Evolutionary conservation across 176 grass and related monocot species (phyloP), one percentile per base, ranked within the genome.

Genomic region (Guadua angustifolia): DNA sequence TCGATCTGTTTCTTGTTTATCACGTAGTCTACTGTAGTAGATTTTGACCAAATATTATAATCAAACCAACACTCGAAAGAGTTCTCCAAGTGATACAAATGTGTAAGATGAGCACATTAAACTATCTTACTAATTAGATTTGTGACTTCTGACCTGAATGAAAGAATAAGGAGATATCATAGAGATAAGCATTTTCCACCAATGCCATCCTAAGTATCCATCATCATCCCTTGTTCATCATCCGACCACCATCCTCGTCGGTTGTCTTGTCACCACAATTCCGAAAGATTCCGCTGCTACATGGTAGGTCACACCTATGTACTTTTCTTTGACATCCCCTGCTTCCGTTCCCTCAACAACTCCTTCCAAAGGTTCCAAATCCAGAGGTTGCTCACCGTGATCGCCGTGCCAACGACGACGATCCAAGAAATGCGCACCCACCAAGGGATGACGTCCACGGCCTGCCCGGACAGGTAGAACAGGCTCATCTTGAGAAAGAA

Each of bases 301-400:
- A 81, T 59, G 56, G 18, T 29, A 29, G 18, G 69, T 16, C 65
- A 66, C 19, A 66, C 35, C 75, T 92, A 94, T 18, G 24, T 86
- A 40, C 38, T 63, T 85, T 95, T 98, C 83, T 92, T 98, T 75
- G 55, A 32, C 33, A 66, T 71, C 32, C 7, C 79, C 60, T 87
- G 79, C 42, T 62, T 85, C 56, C 86, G 77, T 61, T 93, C 89
- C 56, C 83, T 94, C 44, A 92, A 86, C 17, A 95, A 74, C 87
- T 88, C 89, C 79, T 88, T 78, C 95, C 95, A 98, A n/a, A 90
- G 89, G 62, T 98, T 98, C 82, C 88, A 95, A 85, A 98, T 98
- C 95, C 95, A 98, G 39, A 98, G 17, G 46, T 91, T 95, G 62
- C 95, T 98, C 24, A 98, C 93, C 15, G 87, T 26, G 69, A 98